A percentile compares a stretch with the other conserved stretches of the same genome.
These are phyloP conservation scores for Starmerella bacillaris DNA, from an alignment of 805 yeast genomes.

Conservation along the genomic window DNA sequence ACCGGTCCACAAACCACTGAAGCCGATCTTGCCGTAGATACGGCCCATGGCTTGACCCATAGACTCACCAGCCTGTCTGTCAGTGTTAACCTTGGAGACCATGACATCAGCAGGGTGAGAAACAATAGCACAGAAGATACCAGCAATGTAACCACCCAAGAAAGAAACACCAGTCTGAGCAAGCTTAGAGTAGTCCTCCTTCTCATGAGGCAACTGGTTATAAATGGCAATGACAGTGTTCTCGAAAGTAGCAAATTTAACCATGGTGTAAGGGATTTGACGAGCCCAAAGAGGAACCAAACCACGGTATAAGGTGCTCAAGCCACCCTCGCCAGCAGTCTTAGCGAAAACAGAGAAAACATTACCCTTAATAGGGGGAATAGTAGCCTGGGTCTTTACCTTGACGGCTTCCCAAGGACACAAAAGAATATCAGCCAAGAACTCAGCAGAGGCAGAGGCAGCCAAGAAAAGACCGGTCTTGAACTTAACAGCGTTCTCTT, in stretches of 20 bases:
- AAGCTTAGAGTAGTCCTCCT: slow-evolving; percentile 46
- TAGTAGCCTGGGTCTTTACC: slow-evolving; percentile 81
- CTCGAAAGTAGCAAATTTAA: slow-evolving; percentile 88
- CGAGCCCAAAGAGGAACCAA: slow-evolving; percentile 85
- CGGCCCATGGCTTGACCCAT: slow-evolving; percentile 48
- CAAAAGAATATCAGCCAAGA: slow-evolving; percentile 70
- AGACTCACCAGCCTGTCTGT: slow-evolving; percentile 45
- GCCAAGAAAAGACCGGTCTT: slow-evolving; percentile 59
- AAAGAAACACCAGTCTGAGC: slow-evolving; percentile 91
- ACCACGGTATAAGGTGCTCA: slow-evolving; percentile 69
- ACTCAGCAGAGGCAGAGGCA: slow-evolving; percentile 88
- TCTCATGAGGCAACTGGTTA: slow-evolving; percentile 50
- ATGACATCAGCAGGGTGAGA: slow-evolving; percentile 99
- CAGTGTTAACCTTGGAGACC: slow-evolving; percentile 82
- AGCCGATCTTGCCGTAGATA: slow-evolving; percentile 72
- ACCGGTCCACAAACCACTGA: slow-evolving; percentile 87
- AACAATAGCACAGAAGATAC: slow-evolving; percentile 86
- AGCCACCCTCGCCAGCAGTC: slow-evolving; percentile 49
- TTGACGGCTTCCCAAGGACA: slow-evolving; percentile 94
- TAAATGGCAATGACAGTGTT: slow-evolving; percentile 73
- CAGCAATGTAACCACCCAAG: slow-evolving; percentile 91
- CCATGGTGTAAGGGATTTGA: slow-evolving; percentile 98
- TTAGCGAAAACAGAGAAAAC: slow-evolving; percentile 50
- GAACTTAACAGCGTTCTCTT: slow-evolving; percentile 39
- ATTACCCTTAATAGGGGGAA: slow-evolving; percentile 61